These are phyloP conservation scores for Geosmithia morbida DNA, from an alignment of 2,329 filamentous ascomycete species.

Conservation along the genomic window DNA sequence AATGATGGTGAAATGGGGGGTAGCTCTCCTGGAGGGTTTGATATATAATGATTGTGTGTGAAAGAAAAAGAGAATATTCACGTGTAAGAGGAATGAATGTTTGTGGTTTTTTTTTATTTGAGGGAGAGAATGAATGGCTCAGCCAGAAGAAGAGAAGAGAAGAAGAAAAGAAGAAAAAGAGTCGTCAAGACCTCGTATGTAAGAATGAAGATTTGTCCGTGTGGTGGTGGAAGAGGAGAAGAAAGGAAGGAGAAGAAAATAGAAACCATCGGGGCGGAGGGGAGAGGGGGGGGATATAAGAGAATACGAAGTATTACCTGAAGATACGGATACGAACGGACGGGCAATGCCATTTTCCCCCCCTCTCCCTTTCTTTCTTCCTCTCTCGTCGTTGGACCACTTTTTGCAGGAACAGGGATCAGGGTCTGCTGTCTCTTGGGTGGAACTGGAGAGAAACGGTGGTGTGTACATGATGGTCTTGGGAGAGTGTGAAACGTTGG, in stretches of 20 bases:
- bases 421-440: too few relatives aligned
- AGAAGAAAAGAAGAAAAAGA: constrained; percentile 1
- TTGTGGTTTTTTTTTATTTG: neutral
- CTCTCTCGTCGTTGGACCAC: too few relatives aligned
- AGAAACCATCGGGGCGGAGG: neutral
- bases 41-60: neutral
- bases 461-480: neutral
- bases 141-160: neutral
- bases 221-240: neutral
- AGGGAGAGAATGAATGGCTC: constrained; percentile 2
- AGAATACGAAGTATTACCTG: neutral
- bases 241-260: constrained; percentile 1
- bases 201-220: constrained; percentile 1
- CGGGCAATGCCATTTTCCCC: too few relatives aligned
- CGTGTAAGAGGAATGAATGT: constrained; percentile 4
- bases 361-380: too few relatives aligned
- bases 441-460: neutral
- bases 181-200: neutral
- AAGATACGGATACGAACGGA: too few relatives aligned
- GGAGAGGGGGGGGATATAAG: constrained; percentile 1
- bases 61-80: constrained; percentile 3
- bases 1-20: neutral
- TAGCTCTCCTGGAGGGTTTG: neutral
- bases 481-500: too few relatives aligned
- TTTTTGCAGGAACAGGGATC: too few relatives aligned